These are phyloP conservation scores for Usnea hakonensis DNA, from an alignment of 495 filamentous ascomycete genomes.

Conservation along the genomic window DNA sequence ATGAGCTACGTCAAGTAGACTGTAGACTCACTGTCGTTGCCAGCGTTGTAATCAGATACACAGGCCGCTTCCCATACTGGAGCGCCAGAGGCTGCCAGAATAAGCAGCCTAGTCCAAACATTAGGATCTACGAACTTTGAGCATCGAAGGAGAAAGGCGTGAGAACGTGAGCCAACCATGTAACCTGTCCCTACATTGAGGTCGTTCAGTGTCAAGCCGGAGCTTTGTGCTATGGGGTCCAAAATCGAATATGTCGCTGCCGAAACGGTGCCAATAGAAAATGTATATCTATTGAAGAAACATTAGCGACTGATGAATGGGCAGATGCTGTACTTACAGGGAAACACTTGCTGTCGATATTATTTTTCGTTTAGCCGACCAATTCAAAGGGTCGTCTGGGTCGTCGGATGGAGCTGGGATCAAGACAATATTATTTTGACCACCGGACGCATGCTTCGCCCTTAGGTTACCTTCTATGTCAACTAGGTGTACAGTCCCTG, in stretches of 20 bases:
- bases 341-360: constrained; percentile 44
- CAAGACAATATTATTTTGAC: constrained; percentile 48
- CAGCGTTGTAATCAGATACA: constrained; percentile 52
- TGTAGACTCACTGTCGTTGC: constrained; percentile 38
- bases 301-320: not conserved
- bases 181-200: constrained; percentile 57
- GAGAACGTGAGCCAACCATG: constrained; percentile 29
- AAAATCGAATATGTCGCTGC: constrained; percentile 57
- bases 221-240: constrained; percentile 48
- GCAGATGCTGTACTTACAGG: constrained; percentile 31
- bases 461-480: constrained; percentile 44
- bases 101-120: constrained; percentile 55
- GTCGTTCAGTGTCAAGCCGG: constrained; percentile 45
- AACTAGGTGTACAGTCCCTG: constrained; percentile 48
- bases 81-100: constrained; percentile 64
- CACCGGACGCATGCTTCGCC: constrained; percentile 34
- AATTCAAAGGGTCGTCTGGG: constrained; percentile 56
- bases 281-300: constrained; percentile 41
- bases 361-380: constrained; percentile 48
- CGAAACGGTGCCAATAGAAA: constrained; percentile 51
- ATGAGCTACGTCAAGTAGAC: not conserved
- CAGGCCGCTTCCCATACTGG: constrained; percentile 59
- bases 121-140: constrained; percentile 36
- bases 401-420: constrained; percentile 50
- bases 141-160: not conserved